Percentiles rank a stretch among this genome's conserved stretches.
phyloP scores from a whole-genome alignment of 2,329 filamentous ascomycete genomes.

The Chaetothyriales sp. region DNA sequence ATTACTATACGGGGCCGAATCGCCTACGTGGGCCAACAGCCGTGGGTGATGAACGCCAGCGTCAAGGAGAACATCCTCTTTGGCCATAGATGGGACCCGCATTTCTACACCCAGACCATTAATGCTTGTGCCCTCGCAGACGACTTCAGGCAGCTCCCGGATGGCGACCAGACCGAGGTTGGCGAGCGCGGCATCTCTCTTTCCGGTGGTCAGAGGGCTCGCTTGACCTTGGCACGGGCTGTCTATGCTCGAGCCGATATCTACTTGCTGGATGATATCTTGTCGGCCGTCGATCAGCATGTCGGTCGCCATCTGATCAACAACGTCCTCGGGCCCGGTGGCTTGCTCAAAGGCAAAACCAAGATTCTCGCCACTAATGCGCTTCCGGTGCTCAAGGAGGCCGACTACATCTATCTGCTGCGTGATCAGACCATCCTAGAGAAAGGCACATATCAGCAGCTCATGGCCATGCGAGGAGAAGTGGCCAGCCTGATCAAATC shows the following conservation, averaged over 20 bases:
- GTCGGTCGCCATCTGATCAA: conserved; percentile 91
- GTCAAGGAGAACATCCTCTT: conserved; percentile 97
- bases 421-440: conserved; percentile 73
- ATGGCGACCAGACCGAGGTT: conserved; percentile 92
- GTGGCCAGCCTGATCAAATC: conserved; percentile 73
- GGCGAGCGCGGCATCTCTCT: conserved; percentile 93
- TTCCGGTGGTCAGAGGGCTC: conserved; percentile 90
- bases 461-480: conserved; percentile 86
- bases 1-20: conserved; percentile 68
- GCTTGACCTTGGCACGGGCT: conserved; percentile 77
- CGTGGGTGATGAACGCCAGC: conserved; percentile 96
- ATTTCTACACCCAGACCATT: conserved; percentile 86
- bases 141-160: conserved; percentile 81
- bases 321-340: conserved; percentile 73
- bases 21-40: conserved; percentile 82
- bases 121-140: conserved; percentile 80
- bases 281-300: conserved; percentile 96
- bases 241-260: conserved; percentile 96
- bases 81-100: conserved; percentile 80
- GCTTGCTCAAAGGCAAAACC: conserved; percentile 71
- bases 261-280: conserved; percentile 82
- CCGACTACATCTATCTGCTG: conserved; percentile 75
- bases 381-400: conserved; percentile 75
- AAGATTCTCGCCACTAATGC: conserved; percentile 89
- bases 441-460: conserved; percentile 74